These are phyloP conservation scores for Lolium rigidum DNA, from an alignment of 176 grass and related monocot genomes.

Conservation along the genomic window DNA sequence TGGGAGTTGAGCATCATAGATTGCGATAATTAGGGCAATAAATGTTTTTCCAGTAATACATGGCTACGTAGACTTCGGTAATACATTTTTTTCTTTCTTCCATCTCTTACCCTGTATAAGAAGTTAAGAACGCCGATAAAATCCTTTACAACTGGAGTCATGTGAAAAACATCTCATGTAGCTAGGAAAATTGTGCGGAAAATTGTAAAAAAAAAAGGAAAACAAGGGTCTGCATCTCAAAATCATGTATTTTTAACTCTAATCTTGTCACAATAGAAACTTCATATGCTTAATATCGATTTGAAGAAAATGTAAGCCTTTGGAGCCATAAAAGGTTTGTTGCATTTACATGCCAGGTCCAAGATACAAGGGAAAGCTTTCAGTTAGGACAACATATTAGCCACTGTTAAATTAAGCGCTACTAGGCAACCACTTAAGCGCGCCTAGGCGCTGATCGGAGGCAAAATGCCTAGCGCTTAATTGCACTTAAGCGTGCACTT, in stretches of 20 bases:
- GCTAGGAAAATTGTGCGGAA: not conserved
- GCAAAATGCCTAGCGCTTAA: no score
- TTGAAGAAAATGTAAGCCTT: not conserved
- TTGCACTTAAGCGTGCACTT: no score
- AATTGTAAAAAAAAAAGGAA: not conserved
- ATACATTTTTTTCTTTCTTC: not conserved
- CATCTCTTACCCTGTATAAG: not conserved
- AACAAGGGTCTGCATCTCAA: not conserved
- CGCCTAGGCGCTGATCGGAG: no score
- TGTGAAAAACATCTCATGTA: not conserved
- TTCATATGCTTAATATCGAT: not conserved
- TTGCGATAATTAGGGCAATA: no score
- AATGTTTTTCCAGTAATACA: not conserved
- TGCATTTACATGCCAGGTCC: slow-evolving; percentile 1
- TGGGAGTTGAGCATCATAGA: no score
- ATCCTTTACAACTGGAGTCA: not conserved
- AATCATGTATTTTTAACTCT: not conserved
- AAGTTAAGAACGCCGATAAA: not conserved
- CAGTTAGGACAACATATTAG: not conserved
- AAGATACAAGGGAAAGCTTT: not conserved
- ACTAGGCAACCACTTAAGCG: no score
- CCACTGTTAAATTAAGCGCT: no score
- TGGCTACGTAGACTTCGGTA: not conserved
- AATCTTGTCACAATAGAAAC: slow-evolving; percentile 7
- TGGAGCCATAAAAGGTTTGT: slow-evolving; percentile 5